Percentiles rank a stretch among this genome's conserved stretches.
Conservation (phyloP, 805 yeast genomes). For the Priceomyces melissophilus region DNA sequence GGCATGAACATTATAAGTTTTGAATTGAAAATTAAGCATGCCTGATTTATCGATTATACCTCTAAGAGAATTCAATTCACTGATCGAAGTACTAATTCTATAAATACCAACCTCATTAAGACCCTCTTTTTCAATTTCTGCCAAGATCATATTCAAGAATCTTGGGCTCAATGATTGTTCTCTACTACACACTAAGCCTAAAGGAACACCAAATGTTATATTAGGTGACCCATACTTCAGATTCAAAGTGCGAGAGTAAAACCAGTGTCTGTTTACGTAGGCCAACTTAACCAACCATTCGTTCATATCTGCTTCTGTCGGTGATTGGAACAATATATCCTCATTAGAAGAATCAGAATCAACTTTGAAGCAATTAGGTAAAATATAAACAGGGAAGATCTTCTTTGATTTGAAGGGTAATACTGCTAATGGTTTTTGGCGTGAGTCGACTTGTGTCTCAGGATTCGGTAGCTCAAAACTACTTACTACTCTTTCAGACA, state of each 20-base stretch:
- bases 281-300: conserved; percentile 65
- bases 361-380: conserved; percentile 48
- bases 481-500: conserved; percentile 45
- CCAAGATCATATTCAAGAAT: conserved; percentile 61
- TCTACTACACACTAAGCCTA: conserved; percentile 68
- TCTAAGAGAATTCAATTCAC: conserved; percentile 43
- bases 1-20: conserved; percentile 71
- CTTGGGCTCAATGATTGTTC: conserved; percentile 62
- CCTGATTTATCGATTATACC: conserved; percentile 46
- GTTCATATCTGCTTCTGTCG: conserved; percentile 55
- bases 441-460: conserved; percentile 32
- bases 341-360: conserved; percentile 43
- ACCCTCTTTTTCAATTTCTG: conserved; percentile 82
- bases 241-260: conserved; percentile 39
- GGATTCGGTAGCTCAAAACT: conserved; percentile 60
- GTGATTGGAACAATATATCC: conserved; percentile 66
- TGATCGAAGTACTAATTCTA: conserved; percentile 58
- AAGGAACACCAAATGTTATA: conserved; percentile 81
- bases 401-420: conserved; percentile 45
- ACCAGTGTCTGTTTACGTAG: conserved; percentile 55
- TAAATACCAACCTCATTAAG: conserved; percentile 88
- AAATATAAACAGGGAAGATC: conserved; percentile 51
- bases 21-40: conserved; percentile 47
- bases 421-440: conserved; percentile 49
- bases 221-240: conserved; percentile 15